Percentiles rank a stretch among this genome's conserved stretches.
Evolutionary conservation across 139 green algal genomes (phyloP).

Genomic region (Gonium pectorale): DNA sequence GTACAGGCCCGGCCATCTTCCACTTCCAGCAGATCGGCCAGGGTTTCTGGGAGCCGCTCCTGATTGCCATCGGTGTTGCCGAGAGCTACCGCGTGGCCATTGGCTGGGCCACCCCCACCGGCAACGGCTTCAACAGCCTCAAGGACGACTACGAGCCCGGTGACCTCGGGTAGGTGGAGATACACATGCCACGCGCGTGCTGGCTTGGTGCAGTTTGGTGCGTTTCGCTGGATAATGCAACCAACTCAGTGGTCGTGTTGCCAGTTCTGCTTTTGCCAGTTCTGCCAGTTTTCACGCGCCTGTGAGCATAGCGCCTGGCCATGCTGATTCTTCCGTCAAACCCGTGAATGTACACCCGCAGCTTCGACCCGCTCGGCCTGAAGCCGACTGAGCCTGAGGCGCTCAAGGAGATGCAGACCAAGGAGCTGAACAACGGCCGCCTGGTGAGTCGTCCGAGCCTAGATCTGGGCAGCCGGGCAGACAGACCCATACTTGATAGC

Average conservation of each 20-base stretch:
- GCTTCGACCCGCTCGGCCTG: constrained; percentile 80
- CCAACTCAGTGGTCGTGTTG: too few species aligned
- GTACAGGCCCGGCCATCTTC: constrained; percentile 37
- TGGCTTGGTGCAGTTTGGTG: too few species aligned
- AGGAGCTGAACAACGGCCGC: constrained; percentile 90
- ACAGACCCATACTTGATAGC: too few species aligned
- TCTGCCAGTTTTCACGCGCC: too few species aligned
- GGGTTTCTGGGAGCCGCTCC: constrained; percentile 65
- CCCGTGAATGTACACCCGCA: too few species aligned
- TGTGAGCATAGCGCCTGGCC: too few species aligned
- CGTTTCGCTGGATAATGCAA: too few species aligned
- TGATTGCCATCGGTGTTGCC: constrained; percentile 74
- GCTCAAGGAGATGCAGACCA: constrained; percentile 75
- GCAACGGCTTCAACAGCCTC: constrained; percentile 57
- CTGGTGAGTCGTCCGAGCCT: constrained; percentile 56
- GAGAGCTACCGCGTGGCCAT: constrained; percentile 77
- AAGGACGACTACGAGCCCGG: constrained; percentile 75
- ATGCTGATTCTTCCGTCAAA: too few species aligned
- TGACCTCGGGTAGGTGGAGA: constrained; percentile 68
- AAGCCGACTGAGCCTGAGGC: constrained; percentile 58
- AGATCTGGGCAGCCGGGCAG: too few species aligned
- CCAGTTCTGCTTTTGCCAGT: too few species aligned
- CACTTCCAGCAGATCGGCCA: constrained; percentile 78
- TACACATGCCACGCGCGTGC: too few species aligned
- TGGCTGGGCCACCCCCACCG: constrained; percentile 72